phyloP scores from a whole-genome alignment of 352 stramenopile genomes.

The Phytophthora brassicae region DNA sequence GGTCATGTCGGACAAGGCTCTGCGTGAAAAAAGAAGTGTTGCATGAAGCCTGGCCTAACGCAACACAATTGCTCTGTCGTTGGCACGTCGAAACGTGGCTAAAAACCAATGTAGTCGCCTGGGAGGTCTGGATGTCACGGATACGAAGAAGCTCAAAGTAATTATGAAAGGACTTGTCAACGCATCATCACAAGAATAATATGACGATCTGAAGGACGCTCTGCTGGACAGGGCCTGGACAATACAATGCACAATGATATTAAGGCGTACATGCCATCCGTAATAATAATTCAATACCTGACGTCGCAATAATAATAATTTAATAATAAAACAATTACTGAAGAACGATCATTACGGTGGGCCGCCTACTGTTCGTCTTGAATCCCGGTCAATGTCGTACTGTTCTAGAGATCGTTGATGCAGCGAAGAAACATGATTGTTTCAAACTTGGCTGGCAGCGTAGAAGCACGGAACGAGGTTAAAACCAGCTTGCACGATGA shows the following conservation, averaged over 20 bases:
- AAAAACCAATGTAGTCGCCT: constrained; percentile 2
- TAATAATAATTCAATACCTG: too few relatives aligned
- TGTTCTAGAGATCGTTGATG: too few relatives aligned
- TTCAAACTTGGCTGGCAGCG: background rate
- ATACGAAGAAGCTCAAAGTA: background rate
- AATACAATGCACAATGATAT: too few relatives aligned
- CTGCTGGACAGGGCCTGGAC: too few relatives aligned
- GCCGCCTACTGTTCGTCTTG: too few relatives aligned
- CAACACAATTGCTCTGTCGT: background rate
- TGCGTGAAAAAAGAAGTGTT: constrained; percentile 18
- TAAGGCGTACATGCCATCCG: too few relatives aligned
- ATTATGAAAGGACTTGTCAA: constrained; percentile 3
- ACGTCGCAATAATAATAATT: too few relatives aligned
- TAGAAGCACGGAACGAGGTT: background rate
- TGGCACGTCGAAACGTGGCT: constrained; percentile 13
- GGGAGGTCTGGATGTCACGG: background rate
- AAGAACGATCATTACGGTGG: too few relatives aligned
- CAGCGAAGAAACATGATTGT: too few relatives aligned
- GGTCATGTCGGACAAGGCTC: constrained; percentile 11
- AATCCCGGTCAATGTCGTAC: too few relatives aligned
- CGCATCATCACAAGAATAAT: background rate
- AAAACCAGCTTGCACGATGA: background rate
- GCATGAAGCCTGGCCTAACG: constrained; percentile 3
- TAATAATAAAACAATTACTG: too few relatives aligned
- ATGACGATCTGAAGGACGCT: background rate